Evolutionary conservation across 768 basidiomycete genomes (phyloP), one percentile per base, ranked within the genome.

Genomic region (Hirschioporus abietinus): DNA sequence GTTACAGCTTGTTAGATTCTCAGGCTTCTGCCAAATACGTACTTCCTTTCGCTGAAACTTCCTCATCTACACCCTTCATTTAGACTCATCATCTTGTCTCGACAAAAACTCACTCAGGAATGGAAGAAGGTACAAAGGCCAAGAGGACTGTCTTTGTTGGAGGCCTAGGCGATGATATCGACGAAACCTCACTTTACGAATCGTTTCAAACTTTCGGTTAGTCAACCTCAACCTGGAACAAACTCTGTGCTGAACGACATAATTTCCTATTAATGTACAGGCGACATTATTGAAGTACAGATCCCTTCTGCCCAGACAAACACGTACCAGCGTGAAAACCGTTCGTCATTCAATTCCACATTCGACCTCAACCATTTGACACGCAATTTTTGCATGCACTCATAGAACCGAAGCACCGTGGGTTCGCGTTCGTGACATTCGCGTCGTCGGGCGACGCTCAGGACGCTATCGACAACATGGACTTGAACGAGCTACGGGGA

Each of bases 391-490:
- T 3, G 1, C 4, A 67, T 66, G 66, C 64, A 63, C 66, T 36
- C 23, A 24, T 67, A 91, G 91, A 90, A 68, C 77, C 78, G n/a
- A 93, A 91, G 78, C 93, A 94, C 76, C 88, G 95, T 60, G 96
- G 96, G 10, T 98, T 95, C 78, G 96, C 90, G 9, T 98, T 98
- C 74, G 86, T 98, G 62, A 95, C 95, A 1, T 99, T 86, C 75
- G 78, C 87, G 12, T 90, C 89, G 7, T 74, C 91, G 9, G 84
- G 85, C 25, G 94, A 96, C 76, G 95, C 96, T 5, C 91, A 93
- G 74, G 96, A 98, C 75, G 96, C 96, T 30, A 96, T 98, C 68
- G 96, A 99, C 82, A 99, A 99, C 79, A 98, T 95, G 93, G 95
- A 99, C 77, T 80, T 96, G 77, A 97, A 96, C 73, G 95, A 96